These are phyloP conservation scores for Exsudoporus frostii DNA, from an alignment of 768 basidiomycete species.

Conservation along the genomic window DNA sequence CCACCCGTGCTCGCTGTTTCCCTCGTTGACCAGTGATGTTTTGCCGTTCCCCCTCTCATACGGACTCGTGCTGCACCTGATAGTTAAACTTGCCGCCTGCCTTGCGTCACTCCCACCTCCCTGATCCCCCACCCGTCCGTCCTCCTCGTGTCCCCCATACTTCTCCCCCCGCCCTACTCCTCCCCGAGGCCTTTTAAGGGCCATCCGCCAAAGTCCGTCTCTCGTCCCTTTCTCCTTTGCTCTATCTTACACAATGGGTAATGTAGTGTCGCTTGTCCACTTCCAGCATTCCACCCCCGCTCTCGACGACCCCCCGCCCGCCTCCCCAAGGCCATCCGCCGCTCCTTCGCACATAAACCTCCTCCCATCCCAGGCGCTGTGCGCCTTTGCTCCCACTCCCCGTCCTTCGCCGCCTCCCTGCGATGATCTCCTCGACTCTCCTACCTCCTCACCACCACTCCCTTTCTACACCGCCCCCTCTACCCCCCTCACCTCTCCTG, in stretches of 20 bases:
- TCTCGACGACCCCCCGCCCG: conserved; percentile 12
- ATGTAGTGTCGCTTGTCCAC: conserved; percentile 32
- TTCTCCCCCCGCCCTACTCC: conserved; percentile 27
- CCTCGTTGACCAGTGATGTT: conserved; percentile 15
- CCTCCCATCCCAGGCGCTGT: conserved; percentile 32
- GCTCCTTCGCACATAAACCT: conserved; percentile 36
- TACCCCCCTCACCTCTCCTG: conserved; percentile 40
- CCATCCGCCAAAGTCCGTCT: conserved; percentile 23
- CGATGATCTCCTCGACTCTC: conserved; percentile 37
- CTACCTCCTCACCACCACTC: conserved; percentile 38
- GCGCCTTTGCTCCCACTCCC: conserved; percentile 29
- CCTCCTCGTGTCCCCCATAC: conserved; percentile 30
- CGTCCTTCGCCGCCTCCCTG: conserved; percentile 33
- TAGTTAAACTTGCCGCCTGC: conserved; percentile 7
- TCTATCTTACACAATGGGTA: conserved; percentile 26
- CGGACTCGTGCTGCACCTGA: conserved; percentile 19
- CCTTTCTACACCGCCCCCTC: conserved; percentile 49
- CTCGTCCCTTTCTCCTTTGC: conserved; percentile 1
- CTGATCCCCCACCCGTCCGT: conserved; percentile 20
- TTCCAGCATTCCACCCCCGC: conserved; percentile 24
- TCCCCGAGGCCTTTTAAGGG: conserved; percentile 19
- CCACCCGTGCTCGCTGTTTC: conserved; percentile 7
- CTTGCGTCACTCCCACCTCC: conserved; percentile 25
- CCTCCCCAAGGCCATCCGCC: conserved; percentile 11
- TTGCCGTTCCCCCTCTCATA: not conserved